Evolutionary conservation across 805 yeast species (phyloP).

Genomic region (Middelhovenomyces tepae): DNA sequence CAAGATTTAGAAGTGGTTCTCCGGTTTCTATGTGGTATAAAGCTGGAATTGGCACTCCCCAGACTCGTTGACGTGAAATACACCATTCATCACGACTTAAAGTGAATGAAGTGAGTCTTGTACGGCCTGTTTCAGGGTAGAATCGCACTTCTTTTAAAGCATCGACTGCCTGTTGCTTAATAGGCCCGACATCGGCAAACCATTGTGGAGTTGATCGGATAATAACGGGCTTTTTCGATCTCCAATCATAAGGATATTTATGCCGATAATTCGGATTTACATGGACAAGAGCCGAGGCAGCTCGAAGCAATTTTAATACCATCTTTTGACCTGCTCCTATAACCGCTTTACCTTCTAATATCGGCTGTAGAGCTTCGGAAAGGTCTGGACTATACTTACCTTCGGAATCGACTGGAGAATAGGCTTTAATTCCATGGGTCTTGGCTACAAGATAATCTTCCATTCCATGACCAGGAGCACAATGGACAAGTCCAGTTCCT

Average conservation of each 20-base stretch:
- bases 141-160: slow-evolving; percentile 60
- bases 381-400: slow-evolving; percentile 58
- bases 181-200: slow-evolving; percentile 78
- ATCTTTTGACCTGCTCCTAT: slow-evolving; percentile 46
- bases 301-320: slow-evolving; percentile 38
- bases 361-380: slow-evolving; percentile 26
- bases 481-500: slow-evolving; percentile 95
- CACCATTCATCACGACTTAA: slow-evolving; percentile 90
- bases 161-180: slow-evolving; percentile 52
- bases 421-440: slow-evolving; percentile 45
- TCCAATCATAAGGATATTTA: slow-evolving; percentile 95
- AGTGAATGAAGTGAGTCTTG: slow-evolving; percentile 64
- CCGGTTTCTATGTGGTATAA: slow-evolving; percentile 53
- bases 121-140: slow-evolving; percentile 62
- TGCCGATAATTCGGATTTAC: slow-evolving; percentile 50
- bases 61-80: slow-evolving; percentile 86
- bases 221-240: slow-evolving; percentile 90
- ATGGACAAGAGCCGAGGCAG: slow-evolving; percentile 39
- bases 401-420: slow-evolving; percentile 68
- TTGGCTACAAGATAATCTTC: slow-evolving; percentile 79
- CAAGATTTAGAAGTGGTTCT: slow-evolving; percentile 53
- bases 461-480: slow-evolving; percentile 96
- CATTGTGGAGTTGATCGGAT: slow-evolving; percentile 95
- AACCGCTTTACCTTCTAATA: slow-evolving; percentile 52
- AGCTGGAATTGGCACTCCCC: slow-evolving; percentile 99